A percentile compares a stretch with the other conserved stretches of the same genome.
These are phyloP conservation scores for Trichophyton benhamiae DNA, from an alignment of 2,329 filamentous ascomycete species.

Conservation along the genomic window DNA sequence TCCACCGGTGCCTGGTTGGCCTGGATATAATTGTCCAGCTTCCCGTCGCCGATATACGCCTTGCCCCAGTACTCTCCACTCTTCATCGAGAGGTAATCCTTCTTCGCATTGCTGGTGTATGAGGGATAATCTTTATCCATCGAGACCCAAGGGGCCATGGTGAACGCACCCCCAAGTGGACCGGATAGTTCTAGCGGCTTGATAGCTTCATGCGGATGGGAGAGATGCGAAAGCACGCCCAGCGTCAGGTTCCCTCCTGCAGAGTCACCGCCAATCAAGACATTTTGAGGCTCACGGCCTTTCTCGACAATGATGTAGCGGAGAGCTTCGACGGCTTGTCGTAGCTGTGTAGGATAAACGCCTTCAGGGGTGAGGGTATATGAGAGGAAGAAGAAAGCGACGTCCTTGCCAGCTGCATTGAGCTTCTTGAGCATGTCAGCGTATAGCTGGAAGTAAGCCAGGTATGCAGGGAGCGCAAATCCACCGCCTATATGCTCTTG, in stretches of 20 bases:
- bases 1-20: slow-evolving; percentile 35
- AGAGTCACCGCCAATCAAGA: slow-evolving; percentile 35
- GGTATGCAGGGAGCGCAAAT: slow-evolving; percentile 38
- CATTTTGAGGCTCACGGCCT: slow-evolving; percentile 22
- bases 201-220: slow-evolving; percentile 46
- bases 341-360: slow-evolving; percentile 34
- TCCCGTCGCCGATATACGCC: slow-evolving; percentile 35
- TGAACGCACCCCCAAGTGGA: slow-evolving; percentile 39
- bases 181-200: slow-evolving; percentile 29
- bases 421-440: slow-evolving; percentile 39
- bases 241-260: slow-evolving; percentile 33
- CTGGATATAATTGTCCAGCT: slow-evolving; percentile 43
- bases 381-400: slow-evolving; percentile 42
- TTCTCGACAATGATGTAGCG: slow-evolving; percentile 28
- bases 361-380: slow-evolving; percentile 45
- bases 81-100: slow-evolving; percentile 38
- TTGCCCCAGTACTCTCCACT: slow-evolving; percentile 36
- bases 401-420: slow-evolving; percentile 31
- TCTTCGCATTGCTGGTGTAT: slow-evolving; percentile 36
- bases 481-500: slow-evolving; percentile 39
- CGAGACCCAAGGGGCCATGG: slow-evolving; percentile 48
- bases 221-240: slow-evolving; percentile 29
- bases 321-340: slow-evolving; percentile 30
- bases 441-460: slow-evolving; percentile 26
- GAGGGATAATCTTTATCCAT: slow-evolving; percentile 37